Conservation (phyloP, 805 yeast genomes). For the Saccharomycopsis sp. region DNA sequence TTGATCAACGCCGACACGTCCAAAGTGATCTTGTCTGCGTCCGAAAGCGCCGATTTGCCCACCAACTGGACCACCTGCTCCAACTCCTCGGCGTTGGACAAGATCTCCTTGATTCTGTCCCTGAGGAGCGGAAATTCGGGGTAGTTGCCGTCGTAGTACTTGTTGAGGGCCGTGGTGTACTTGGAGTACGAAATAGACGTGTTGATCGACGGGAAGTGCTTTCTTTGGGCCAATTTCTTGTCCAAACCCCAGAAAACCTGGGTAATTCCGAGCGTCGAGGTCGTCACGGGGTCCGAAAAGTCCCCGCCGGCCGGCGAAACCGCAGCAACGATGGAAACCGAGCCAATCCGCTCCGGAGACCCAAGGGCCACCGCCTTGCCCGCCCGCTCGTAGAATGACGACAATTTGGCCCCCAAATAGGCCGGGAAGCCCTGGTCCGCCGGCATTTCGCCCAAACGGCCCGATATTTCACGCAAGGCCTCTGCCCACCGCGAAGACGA, state of each 20-base stretch:
- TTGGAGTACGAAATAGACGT: constrained; percentile 95
- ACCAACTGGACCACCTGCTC: constrained; percentile 99
- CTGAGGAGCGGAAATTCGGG: constrained; percentile 90
- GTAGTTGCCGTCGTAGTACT: constrained; percentile 76
- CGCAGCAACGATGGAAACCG: constrained; percentile 99
- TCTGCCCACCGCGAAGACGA: constrained; percentile 99
- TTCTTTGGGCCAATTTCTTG: constrained; percentile 98
- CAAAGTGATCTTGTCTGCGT: constrained; percentile 91
- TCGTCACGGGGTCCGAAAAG: constrained; percentile 99
- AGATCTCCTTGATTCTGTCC: constrained; percentile 86
- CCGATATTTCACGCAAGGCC: constrained; percentile 98
- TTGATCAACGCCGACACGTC: constrained; percentile 89
- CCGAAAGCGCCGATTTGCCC: constrained; percentile 96
- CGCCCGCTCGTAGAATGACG: constrained; percentile 99
- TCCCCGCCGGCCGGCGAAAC: constrained; percentile 99
- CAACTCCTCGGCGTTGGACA: constrained; percentile 95
- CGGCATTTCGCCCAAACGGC: constrained; percentile 99
- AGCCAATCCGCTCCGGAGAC: constrained; percentile 92
- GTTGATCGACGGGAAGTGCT: constrained; percentile 98
- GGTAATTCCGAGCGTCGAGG: constrained; percentile 98
- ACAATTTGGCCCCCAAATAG: constrained; percentile 95
- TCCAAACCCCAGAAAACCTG: constrained; percentile 99
- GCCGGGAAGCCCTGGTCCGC: constrained; percentile 99
- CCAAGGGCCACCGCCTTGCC: constrained; percentile 95
- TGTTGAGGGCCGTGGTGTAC: constrained; percentile 81